Conservation (phyloP, 345 rosid species). For the Populus davidiana region DNA sequence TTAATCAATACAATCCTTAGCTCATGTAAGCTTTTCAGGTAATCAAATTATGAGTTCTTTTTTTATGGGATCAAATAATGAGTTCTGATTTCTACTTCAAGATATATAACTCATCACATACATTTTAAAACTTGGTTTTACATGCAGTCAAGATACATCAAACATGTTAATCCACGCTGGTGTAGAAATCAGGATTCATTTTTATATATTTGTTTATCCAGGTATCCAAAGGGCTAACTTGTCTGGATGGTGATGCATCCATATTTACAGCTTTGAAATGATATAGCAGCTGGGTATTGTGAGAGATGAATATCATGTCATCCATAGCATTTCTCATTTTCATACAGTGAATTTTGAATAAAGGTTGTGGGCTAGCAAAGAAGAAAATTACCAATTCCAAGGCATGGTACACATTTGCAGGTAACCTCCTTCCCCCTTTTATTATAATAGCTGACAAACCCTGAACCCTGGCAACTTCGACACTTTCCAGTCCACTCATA, state of each 20-base stretch:
- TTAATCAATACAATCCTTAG: not conserved
- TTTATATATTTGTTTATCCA: not conserved
- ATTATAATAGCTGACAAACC: constrained; percentile 73
- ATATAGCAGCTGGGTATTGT: not conserved
- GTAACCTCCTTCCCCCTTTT: constrained; percentile 76
- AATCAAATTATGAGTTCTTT: not conserved
- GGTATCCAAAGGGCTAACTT: not conserved
- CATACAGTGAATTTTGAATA: not conserved
- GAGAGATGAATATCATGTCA: not conserved
- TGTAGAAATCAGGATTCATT: not conserved
- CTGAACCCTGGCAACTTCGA: constrained; percentile 87
- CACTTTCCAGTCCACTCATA: constrained; percentile 98
- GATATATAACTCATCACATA: not conserved
- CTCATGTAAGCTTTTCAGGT: not conserved
- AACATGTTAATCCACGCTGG: not conserved
- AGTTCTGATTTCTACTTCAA: not conserved
- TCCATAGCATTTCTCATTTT: not conserved
- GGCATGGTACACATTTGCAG: constrained; percentile 91
- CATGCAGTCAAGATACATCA: not conserved
- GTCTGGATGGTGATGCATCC: not conserved
- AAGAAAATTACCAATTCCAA: constrained; percentile 63
- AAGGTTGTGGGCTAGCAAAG: not conserved
- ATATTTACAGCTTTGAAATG: not conserved
- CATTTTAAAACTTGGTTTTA: too few species aligned
- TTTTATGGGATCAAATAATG: not conserved